Base-by-base conservation (phyloP, 257 asterid genomes). In the Leonotis leonurus region DNA sequence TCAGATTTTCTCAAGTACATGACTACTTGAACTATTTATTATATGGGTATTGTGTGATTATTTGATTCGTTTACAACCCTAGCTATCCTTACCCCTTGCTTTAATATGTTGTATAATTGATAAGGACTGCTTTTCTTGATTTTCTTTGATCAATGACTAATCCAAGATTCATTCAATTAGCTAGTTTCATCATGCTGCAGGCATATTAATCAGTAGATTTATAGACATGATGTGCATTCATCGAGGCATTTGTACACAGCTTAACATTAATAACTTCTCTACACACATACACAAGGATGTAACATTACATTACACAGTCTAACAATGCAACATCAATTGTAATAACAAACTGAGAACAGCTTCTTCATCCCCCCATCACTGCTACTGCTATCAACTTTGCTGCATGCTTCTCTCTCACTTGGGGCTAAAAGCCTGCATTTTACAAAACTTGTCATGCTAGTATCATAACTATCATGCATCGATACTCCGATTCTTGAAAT, bases 351-450 rank as follows among this genome's bases (percentile, higher is more conserved):
- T 44, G 36, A 24, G 24, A 60, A 46, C 55, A 55, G 27, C 50
- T 55, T 44, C n/a, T n/a, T n/a, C 55, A 35, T 54, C 20, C 36
- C 62, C 55, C 65, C 10, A 48, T 2, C 21, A 39, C 43, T 50
- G 70, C 64, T 49, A 12, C 4, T 33, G 18, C 73, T 68, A 24
- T 44, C 21, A 60, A 32, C 62, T 6, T 48, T n/a, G n/a, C n/a
- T n/a, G n/a, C 43, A n/a, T n/a, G n/a, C 33, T 56, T 65, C 60
- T 69, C 75, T 57, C 64, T 90, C 79, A 88, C 80, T 85, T 88
- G 24, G 93, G 85, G 67, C 77, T 77, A 80, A 91, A 90, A 66
- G 95, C 85, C 98, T 91, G 94, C 70, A 79, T 18, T 68, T 11
- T 4, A 49, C 2, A 14, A 39, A 62, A 46, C 22, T 20, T n/a